Evolutionary conservation across 2,329 filamentous ascomycete genomes (phyloP), one percentile per base, ranked within the genome.

Genomic region (Penicillium janthinellum): DNA sequence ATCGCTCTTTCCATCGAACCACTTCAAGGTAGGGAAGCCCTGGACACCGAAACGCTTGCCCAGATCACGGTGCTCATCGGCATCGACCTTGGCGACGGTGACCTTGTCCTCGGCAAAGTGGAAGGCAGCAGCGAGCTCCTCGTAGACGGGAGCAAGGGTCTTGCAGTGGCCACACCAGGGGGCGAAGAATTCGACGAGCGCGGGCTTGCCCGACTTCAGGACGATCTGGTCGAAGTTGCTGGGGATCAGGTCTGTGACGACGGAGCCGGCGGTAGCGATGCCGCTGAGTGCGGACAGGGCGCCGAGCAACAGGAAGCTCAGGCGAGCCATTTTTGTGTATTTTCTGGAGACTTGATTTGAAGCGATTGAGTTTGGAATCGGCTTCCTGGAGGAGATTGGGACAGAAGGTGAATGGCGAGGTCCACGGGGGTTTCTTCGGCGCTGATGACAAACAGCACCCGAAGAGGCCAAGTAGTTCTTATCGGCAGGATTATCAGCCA

Each of bases 81-180:
- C 95, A 74, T 99, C 93, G 68, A 99, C 93, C 81, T 98, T 99
- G 69, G 90, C 95, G 73, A 99, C 92, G 73, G 89, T 88, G 57
- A 99, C 86, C 72, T 89, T 88, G 75, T 88, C 83, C 81, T 92
- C 81, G 66, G 88, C 87, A 71, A 85, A 87, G 66, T 90, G 87
- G 77, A 93, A 96, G 44, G 83, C 81, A 52, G 83, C 77, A 49
- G 87, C 95, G 45, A 99, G 87, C 75, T 99, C 91, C 77, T 99
- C 95, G 79, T 96, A 99, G 60, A 96, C 83, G 52, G 95, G 96
- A 15, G 95, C 95, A 37, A 99, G 90, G 73, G 82, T 96, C 86
- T 98, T 98, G 91, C 95, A 99, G 84, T 99, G 95, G 35, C 95
- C 96, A 74, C 95, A 99, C 95, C 95, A 99, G 25, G 94, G 93